Evolutionary conservation across 2,329 filamentous ascomycete species (phyloP).

Genomic region (Aspergillus thermomutatus): DNA sequence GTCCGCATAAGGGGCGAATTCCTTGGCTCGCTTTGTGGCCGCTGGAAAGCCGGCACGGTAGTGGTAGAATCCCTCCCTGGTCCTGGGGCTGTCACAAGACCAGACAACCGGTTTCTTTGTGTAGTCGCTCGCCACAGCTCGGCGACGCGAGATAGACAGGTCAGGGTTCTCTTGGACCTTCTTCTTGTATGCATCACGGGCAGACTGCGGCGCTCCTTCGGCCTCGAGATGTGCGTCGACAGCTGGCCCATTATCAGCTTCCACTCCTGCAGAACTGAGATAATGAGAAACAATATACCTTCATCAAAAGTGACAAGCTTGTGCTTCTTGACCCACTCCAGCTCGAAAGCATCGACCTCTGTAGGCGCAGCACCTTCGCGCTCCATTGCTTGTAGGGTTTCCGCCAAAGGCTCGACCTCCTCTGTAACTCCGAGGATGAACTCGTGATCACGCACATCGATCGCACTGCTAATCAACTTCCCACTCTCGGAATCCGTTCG

Average conservation of each 20-base stretch:
- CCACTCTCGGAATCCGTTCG: constrained; percentile 95
- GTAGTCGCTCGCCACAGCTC: constrained; percentile 66
- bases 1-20: constrained; percentile 88
- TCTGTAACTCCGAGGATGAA: constrained; percentile 89
- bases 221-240: constrained; percentile 69
- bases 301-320: constrained; percentile 90
- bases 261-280: not conserved
- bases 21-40: constrained; percentile 88
- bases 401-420: constrained; percentile 74
- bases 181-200: constrained; percentile 65
- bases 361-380: constrained; percentile 68
- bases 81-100: constrained; percentile 87
- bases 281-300: constrained; percentile 33
- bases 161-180: constrained; percentile 63
- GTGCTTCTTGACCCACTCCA: constrained; percentile 81
- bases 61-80: constrained; percentile 68
- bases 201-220: constrained; percentile 61
- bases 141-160: constrained; percentile 74
- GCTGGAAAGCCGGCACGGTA: constrained; percentile 70
- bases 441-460: constrained; percentile 93
- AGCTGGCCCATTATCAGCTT: constrained; percentile 44
- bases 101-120: constrained; percentile 71
- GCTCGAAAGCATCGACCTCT: constrained; percentile 84
- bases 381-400: constrained; percentile 89
- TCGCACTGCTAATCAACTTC: constrained; percentile 80